phyloP scores from a whole-genome alignment of 192 early-diverging fungal genomes.

The Coemansia sp. region DNA sequence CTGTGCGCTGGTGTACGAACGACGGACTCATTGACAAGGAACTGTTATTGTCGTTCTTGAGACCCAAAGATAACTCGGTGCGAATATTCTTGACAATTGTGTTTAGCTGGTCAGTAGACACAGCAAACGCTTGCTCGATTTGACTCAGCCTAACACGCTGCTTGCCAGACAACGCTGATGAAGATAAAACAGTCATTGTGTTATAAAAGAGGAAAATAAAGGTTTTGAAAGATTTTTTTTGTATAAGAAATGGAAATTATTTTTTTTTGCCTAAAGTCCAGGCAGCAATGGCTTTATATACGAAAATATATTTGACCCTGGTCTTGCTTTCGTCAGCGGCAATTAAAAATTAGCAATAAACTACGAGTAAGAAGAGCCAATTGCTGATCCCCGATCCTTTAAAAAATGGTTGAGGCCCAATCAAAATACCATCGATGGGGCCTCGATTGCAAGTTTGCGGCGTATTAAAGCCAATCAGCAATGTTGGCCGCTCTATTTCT shows the following conservation, averaged over 20 bases:
- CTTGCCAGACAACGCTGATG: slow-evolving; percentile 36
- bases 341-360: neutral
- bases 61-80: slow-evolving; percentile 60
- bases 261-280: too few species aligned
- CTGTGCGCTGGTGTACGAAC: slow-evolving; percentile 60
- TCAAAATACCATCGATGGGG: neutral
- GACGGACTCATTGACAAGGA: slow-evolving; percentile 64
- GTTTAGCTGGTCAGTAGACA: slow-evolving; percentile 23
- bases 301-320: neutral
- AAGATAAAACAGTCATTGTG: slow-evolving; percentile 1
- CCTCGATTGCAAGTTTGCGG: neutral
- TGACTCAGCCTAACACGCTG: slow-evolving; percentile 55
- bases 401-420: neutral
- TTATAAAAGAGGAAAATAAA: neutral
- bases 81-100: slow-evolving; percentile 44
- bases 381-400: neutral
- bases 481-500: neutral
- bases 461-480: neutral
- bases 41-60: slow-evolving; percentile 71
- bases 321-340: neutral
- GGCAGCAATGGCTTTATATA: neutral
- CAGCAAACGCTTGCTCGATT: slow-evolving; percentile 38
- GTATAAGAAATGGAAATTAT: too few species aligned
- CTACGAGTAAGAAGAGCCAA: neutral
- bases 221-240: neutral